Evolutionary conservation across 2,329 filamentous ascomycete species (phyloP), one percentile per base, ranked within the genome.

Genomic region (Exophiala xenobiotica): DNA sequence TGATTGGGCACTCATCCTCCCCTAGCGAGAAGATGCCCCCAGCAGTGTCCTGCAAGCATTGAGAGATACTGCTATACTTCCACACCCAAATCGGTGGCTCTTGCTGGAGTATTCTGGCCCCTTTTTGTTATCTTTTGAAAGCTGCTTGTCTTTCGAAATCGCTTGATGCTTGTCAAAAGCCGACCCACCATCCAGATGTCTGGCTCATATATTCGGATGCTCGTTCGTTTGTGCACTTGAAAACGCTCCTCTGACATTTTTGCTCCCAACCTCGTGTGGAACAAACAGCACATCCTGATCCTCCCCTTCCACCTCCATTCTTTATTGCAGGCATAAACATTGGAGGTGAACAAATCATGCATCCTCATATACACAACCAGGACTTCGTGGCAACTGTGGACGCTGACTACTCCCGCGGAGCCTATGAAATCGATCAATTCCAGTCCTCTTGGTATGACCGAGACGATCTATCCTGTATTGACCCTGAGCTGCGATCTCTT

Each of bases 331-430:
- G n/a, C n/a, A n/a, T n/a, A n/a, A n/a, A n/a, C n/a, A n/a, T n/a
- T n/a, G n/a, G n/a, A n/a, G n/a, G n/a, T n/a, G n/a, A n/a, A n/a
- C n/a, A n/a, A n/a, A n/a, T 16, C 22, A 56, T 56, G 54, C 46
- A 46, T 41, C 23, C 26, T n/a, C 38, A 42, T 35, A 23, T 42
- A 20, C 49, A 44, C 6, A 46, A 40, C 31, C 50, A 53, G 19
- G 49, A 56, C 14, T n/a, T 50, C 11, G 31, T 56, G 5, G 50
- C 41, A 14, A 56, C 46, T 24, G 43, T 47, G 19, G 37, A 43
- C 14, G 31, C 42, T 26, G 49, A 42, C 18, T 55, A 53, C 27
- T 39, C 26, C 14, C 22, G 31, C 11, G 33, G 16, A 11, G 11
- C 12, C 12, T 47, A 52, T 14, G n/a, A 37, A 4, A 33, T 38